These are phyloP conservation scores for Tuber borchii DNA, from an alignment of 495 filamentous ascomycete species.

Conservation along the genomic window DNA sequence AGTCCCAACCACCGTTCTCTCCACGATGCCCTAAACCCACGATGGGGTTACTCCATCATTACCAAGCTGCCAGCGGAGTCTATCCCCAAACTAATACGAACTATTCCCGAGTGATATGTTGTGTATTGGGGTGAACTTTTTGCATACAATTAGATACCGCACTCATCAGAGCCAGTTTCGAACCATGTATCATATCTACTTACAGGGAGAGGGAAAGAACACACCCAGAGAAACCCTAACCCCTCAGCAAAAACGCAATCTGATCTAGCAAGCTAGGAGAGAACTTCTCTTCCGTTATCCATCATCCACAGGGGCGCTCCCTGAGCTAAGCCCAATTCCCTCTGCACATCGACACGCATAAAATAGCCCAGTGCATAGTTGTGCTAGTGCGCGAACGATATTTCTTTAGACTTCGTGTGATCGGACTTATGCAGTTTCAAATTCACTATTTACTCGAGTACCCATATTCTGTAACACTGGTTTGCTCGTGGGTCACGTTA, in stretches of 20 bases:
- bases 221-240: conserved; percentile 55
- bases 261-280: conserved; percentile 49
- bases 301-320: conserved; percentile 44
- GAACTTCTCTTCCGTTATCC: conserved; percentile 45
- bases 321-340: conserved; percentile 51
- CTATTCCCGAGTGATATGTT: background rate
- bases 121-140: background rate
- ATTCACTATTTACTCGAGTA: background rate
- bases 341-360: conserved; percentile 54
- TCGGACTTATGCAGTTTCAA: conserved; percentile 53
- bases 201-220: background rate
- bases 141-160: background rate
- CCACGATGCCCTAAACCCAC: too few species aligned
- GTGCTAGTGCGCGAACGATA: conserved; percentile 53
- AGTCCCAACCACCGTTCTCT: too few species aligned
- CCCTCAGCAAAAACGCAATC: conserved; percentile 49
- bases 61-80: conserved; percentile 64
- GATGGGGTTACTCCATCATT: too few species aligned
- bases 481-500: background rate
- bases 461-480: background rate
- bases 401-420: conserved; percentile 50
- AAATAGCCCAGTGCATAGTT: conserved; percentile 57
- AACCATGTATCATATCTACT: background rate
- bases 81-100: conserved; percentile 36
- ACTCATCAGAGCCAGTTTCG: background rate